Percentiles rank a stretch among this genome's conserved stretches.
Evolutionary conservation across 169 alveolate genomes (phyloP).

Genomic region (Cystoisospora suis): DNA sequence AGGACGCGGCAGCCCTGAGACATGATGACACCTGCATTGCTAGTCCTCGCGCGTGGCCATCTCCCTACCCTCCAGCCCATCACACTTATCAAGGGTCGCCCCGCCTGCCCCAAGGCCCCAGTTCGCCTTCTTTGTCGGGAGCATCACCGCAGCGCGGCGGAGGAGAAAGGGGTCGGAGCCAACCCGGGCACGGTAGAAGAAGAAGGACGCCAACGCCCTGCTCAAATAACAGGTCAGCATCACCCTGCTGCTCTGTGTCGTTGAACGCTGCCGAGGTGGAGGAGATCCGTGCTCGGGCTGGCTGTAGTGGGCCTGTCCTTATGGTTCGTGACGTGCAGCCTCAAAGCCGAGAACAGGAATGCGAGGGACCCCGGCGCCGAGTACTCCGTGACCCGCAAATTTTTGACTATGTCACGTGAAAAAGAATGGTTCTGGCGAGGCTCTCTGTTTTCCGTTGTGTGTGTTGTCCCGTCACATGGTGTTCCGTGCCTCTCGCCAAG

Average conservation of each 20-base stretch:
- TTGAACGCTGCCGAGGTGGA: constrained; percentile 3
- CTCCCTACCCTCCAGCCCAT: too few species aligned
- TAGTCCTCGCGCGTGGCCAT: too few species aligned
- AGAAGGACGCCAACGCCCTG: too few species aligned
- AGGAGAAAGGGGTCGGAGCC: neutral
- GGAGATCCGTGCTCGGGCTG: neutral
- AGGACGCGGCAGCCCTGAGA: too few species aligned
- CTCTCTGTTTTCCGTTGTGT: too few species aligned
- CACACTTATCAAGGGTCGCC: too few species aligned
- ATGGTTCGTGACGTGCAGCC: neutral
- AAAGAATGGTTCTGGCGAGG: too few species aligned
- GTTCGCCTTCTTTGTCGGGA: neutral
- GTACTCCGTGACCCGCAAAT: constrained; percentile 20
- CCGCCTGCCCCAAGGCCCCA: neutral
- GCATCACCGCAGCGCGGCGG: neutral
- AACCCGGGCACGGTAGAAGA: too few species aligned
- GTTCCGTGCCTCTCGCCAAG: too few species aligned
- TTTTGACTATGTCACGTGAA: constrained; percentile 14
- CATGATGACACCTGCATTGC: neutral
- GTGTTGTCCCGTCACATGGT: too few species aligned
- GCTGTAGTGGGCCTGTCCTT: neutral
- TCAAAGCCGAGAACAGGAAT: neutral
- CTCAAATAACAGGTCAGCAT: neutral
- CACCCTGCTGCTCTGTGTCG: neutral
- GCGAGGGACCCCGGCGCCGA: constrained; percentile 1